Percentiles rank a stretch among this genome's conserved stretches.
Conservation (phyloP, 805 yeast species). For the Suhomyces pyralidae region DNA sequence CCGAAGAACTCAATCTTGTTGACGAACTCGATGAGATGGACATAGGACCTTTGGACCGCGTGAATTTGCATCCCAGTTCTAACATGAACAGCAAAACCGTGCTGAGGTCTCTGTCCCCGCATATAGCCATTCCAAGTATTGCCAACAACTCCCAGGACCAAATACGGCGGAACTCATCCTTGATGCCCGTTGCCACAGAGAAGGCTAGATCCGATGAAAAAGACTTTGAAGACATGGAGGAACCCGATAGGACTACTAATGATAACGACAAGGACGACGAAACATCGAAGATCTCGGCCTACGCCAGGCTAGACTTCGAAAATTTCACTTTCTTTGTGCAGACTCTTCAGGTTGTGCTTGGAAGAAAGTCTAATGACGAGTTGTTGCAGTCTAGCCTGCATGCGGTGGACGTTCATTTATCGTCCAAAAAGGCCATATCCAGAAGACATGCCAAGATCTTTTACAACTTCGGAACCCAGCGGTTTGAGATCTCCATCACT, state of each 20-base stretch:
- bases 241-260: conserved; percentile 1
- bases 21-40: conserved; percentile 9
- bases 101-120: conserved; percentile 16
- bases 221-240: conserved; percentile 7
- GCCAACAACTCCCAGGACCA: conserved; percentile 4
- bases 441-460: conserved; percentile 93
- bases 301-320: conserved; percentile 84
- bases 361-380: conserved; percentile 65
- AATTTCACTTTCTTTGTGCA: conserved; percentile 93
- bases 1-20: background rate
- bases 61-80: background rate
- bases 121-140: background rate
- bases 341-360: conserved; percentile 88
- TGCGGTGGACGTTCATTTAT: conserved; percentile 88
- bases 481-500: conserved; percentile 85
- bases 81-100: conserved; percentile 9
- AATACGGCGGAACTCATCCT: conserved; percentile 14
- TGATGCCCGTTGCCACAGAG: conserved; percentile 18
- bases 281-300: conserved; percentile 47
- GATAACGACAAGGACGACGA: conserved; percentile 11
- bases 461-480: conserved; percentile 92
- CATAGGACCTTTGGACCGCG: conserved; percentile 12
- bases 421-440: conserved; percentile 89
- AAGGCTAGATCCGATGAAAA: background rate
- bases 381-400: conserved; percentile 62